Conservation (phyloP, 495 filamentous ascomycete genomes). For the Hyaloscypha finlandica region DNA sequence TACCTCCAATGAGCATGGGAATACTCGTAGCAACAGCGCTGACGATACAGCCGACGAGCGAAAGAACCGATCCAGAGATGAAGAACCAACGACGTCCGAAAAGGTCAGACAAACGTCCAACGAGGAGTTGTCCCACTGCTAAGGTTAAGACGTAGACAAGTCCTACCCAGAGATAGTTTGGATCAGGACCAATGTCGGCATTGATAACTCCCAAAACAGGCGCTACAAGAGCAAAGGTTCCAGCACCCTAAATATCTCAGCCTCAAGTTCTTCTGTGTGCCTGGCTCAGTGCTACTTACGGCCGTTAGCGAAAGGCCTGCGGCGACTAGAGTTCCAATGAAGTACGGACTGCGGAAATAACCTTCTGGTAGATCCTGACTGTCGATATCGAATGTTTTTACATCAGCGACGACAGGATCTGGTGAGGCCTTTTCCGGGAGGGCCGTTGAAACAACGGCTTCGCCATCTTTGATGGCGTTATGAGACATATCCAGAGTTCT, state of each 20-base stretch:
- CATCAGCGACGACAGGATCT: neutral
- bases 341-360: constrained; percentile 6
- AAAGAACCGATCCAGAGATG: constrained; percentile 42
- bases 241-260: constrained; percentile 1
- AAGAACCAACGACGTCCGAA: constrained; percentile 56
- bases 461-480: neutral
- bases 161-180: constrained; percentile 41
- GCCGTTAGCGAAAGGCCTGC: neutral
- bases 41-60: constrained; percentile 45
- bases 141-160: constrained; percentile 38
- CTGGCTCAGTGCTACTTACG: neutral
- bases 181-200: constrained; percentile 38
- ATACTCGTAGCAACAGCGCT: constrained; percentile 46
- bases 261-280: neutral
- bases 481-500: neutral
- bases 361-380: constrained; percentile 8
- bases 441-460: neutral
- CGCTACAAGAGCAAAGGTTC: constrained; percentile 7
- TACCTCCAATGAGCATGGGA: constrained; percentile 43
- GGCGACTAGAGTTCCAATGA: constrained; percentile 9
- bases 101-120: constrained; percentile 43
- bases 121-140: constrained; percentile 22
- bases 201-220: constrained; percentile 27
- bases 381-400: neutral
- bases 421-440: neutral